A percentile compares a stretch with the other conserved stretches of the same genome.
These are phyloP conservation scores for Phytophthora pisi DNA, from an alignment of 352 stramenopile species.

Conservation along the genomic window DNA sequence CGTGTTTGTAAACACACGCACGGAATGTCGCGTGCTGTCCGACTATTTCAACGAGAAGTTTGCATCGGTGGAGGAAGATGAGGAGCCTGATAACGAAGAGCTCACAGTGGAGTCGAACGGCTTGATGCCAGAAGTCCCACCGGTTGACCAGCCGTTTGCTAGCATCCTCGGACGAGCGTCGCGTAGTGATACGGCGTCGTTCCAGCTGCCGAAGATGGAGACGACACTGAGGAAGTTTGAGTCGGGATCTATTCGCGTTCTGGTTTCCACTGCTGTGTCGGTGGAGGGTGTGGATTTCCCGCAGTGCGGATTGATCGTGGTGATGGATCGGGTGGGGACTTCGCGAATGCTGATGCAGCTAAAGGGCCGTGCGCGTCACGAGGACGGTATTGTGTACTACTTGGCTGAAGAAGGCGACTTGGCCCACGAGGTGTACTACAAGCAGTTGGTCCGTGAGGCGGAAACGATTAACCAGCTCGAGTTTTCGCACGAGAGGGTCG, in stretches of 20 bases:
- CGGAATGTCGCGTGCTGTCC: constrained; percentile 76
- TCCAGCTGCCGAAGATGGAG: constrained; percentile 64
- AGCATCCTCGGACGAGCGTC: constrained; percentile 69
- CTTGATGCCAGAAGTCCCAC: constrained; percentile 8
- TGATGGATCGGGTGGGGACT: constrained; percentile 60
- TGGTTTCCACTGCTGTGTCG: constrained; percentile 82
- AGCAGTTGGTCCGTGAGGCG: constrained; percentile 47
- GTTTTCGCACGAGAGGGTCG: constrained; percentile 68
- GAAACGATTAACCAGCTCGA: constrained; percentile 67
- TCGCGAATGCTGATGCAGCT: constrained; percentile 77
- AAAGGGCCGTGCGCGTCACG: constrained; percentile 70
- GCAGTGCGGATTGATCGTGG: constrained; percentile 68
- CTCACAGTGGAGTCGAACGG: constrained; percentile 21
- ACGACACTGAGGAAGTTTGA: constrained; percentile 63
- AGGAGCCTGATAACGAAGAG: constrained; percentile 24
- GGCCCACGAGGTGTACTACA: constrained; percentile 52
- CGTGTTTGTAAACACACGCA: constrained; percentile 85
- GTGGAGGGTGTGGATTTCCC: constrained; percentile 85
- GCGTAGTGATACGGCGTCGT: constrained; percentile 62
- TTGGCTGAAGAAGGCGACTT: constrained; percentile 60
- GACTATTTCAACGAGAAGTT: constrained; percentile 84
- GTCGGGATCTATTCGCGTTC: constrained; percentile 50
- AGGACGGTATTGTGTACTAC: constrained; percentile 82
- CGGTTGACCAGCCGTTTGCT: constrained; percentile 41
- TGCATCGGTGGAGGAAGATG: background rate